Base-by-base conservation (phyloP, 768 basidiomycete species). In the Pseudohyphozyma bogoriensis region DNA sequence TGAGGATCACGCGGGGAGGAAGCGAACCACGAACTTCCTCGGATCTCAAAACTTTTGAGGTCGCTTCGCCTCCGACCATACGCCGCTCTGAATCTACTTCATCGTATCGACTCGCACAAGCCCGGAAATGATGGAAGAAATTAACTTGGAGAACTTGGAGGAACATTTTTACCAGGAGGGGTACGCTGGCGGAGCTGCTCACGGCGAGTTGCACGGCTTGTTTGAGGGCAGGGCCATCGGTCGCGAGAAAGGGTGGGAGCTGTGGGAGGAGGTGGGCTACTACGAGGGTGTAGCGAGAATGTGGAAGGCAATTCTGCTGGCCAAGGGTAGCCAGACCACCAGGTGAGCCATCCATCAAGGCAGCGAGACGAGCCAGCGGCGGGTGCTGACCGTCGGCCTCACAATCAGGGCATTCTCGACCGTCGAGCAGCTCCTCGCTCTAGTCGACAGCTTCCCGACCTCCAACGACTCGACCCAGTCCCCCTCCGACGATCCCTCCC, bases 181-280 rank as follows among this genome's bases (percentile, higher is more conserved):
- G 12, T 86, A 86, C 71, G 68, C 78, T 60, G 83, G 85, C 57
- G 92, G 93, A 3, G 81, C 80, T 70, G 83, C 78, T 0, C 93
- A 96, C 72, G 93, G 93, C 2, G 80, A 83, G 42, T 81, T 91
- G 9, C 91, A 93, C 68, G 91, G 93, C 3, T 74, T 87, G 29
- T 89, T 90, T 62, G 90, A 99, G 73, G 93, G 93, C 12, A 79
- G 90, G 18, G 85, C 86, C 0, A 79, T 96, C 22, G 93, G 91
- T 2, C 79, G 84, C 56, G 85, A 89, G 68, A 91, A 93, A 68
- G 88, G 87, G 0, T 96, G 84, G 73, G 91, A 93, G 74, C 83
- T 95, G 74, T 96, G 91, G 90, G 92, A 96, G 73, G 93, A 99
- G 73, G 80, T 99, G 16, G 91, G 88, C 2, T 96, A 85, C 69